Evolutionary conservation across 768 basidiomycete species (phyloP).

Genomic region (Collybia sordida): DNA sequence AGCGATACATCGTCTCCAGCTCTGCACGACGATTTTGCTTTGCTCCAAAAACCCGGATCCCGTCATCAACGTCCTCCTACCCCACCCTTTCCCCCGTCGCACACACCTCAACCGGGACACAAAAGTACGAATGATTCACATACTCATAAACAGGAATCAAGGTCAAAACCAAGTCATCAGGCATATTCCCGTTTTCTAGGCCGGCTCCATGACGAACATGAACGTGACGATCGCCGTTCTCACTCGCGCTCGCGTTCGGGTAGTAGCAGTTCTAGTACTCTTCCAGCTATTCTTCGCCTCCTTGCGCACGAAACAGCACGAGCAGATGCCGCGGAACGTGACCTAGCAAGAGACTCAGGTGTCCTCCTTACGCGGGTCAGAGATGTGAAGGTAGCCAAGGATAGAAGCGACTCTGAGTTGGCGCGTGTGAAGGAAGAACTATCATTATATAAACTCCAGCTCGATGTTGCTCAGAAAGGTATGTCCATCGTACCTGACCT

Average conservation of each 20-base stretch:
- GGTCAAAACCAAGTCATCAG: slow-evolving; percentile 2
- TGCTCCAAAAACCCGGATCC: neutral
- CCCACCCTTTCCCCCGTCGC: slow-evolving; percentile 5
- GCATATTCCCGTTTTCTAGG: slow-evolving; percentile 4
- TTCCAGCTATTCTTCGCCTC: slow-evolving; percentile 10
- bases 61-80: slow-evolving; percentile 7
- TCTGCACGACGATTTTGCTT: neutral
- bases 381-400: slow-evolving; percentile 28
- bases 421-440: slow-evolving; percentile 44
- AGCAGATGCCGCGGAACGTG: slow-evolving; percentile 36
- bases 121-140: neutral
- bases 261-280: slow-evolving; percentile 1
- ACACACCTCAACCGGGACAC: neutral
- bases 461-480: slow-evolving; percentile 57
- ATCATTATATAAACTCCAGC: slow-evolving; percentile 54
- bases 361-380: slow-evolving; percentile 29
- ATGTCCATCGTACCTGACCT: neutral
- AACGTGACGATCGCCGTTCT: neutral
- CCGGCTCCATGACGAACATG: slow-evolving; percentile 1
- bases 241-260: slow-evolving; percentile 6
- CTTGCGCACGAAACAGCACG: slow-evolving; percentile 35
- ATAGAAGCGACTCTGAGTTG: slow-evolving; percentile 28
- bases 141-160: neutral
- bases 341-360: slow-evolving; percentile 20
- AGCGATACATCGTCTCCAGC: neutral